Evolutionary conservation across 805 yeast genomes (phyloP), one percentile per base, ranked within the genome.

Genomic region (Myxozyma lipomycoides): DNA sequence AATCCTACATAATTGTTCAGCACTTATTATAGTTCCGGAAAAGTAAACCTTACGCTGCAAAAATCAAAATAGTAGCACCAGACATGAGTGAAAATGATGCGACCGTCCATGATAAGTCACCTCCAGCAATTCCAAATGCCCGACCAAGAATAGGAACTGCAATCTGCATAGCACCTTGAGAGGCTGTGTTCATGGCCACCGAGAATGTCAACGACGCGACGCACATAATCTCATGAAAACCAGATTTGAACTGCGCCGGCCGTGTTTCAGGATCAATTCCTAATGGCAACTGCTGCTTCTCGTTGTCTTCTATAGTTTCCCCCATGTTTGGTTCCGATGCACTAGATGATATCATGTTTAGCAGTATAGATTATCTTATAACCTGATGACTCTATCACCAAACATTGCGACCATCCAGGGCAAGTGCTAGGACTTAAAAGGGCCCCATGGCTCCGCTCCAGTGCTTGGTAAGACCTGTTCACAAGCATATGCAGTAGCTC

Each of bases 61-160:
- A 68, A 7, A 75, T 46, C 18, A 75, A 61, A 25, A 76, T 61
- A 39, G 72, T 67, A 2, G 77, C 64, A 5, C 78, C 79, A 44
- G 69, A 69, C 3, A 76, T 75, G 12, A 75, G 63, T 43, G 65
- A 64, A 21, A 73, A 69, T 17, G 75, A 62, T 6, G 73, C 65
- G 6, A 70, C 66, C 17, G 70, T 64, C 79, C 79, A 75, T 1
- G 77, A 70, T 19, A 75, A 56, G 26, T 62, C 51, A 35, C 77
- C 77, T 38, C 77, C 78, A 10, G 58, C 45, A 12, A 71, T 64
- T 19, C 61, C 49, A 48, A 74, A 75, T 34, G 67, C 59, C 9
- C 63, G 61, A 10, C 72, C 69, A 0, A 72, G 64, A 15, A 64
- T 60, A 12, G 68, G 63, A 23, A 75, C 60, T 18, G 75, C 66